Base-by-base conservation (phyloP, 2,329 filamentous ascomycete genomes). In the Whalleya microplaca region DNA sequence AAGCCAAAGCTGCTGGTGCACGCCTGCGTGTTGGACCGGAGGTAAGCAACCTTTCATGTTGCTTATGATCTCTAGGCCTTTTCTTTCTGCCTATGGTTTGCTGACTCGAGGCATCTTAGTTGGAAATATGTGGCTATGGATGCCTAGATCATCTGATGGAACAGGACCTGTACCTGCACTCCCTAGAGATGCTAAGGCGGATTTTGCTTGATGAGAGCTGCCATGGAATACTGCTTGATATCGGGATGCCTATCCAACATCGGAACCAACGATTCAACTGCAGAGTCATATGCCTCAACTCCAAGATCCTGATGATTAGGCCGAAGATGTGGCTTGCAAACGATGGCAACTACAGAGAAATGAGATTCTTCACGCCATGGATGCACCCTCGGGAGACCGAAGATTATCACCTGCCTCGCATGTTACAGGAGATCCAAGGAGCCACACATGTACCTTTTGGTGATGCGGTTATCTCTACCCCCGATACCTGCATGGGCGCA, bases 281-380 rank as follows among this genome's bases (percentile, higher is more conserved):
- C 63, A 78, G 89, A 21, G 77, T 88, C n/a, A 81, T 90, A 59
- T 77, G 78, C 58, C 78, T 85, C 48, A 83, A 92, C 63, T 81
- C 84, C 48, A 85, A 87, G 73, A 86, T 93, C 19, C 73, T 92
- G 18, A 77, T 88, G 56, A 88, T 95, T 55, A 79, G 89, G 10
- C 89, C 89, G 0, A 92, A 92, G 72, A 78, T 90, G 61, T 86
- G 79, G 65, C 80, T 92, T 5, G 88, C 88, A 46, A 88, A 89
- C 58, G 87, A 91, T 70, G 89, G 88, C 1, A 89, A 86, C 63
- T 65, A 88, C 68, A 72, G 82, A 23, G 85, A 88, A 67, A 80
- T 80, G 73, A 73, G 84, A 16, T 80, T 85, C 70, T 90, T 90
- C 66, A 85, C 81, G 1, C 81, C 86, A 0, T 90, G 87, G 87